Conservation (phyloP, 2,329 filamentous ascomycete genomes). For the Fusarium cicatricum region DNA sequence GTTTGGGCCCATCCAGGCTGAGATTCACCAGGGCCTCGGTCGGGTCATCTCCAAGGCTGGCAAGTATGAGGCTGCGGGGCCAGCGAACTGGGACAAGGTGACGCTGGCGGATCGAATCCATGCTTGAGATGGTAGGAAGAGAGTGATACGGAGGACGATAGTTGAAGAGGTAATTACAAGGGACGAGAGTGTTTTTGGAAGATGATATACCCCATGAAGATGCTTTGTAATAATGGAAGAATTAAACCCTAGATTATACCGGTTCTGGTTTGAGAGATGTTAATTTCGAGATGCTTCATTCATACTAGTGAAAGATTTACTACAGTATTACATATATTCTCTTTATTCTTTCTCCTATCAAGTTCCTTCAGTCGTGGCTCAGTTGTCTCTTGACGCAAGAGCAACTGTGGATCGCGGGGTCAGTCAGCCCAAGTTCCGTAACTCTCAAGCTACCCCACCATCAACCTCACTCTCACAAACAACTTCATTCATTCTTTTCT, state of each 20-base stretch:
- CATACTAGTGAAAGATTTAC: background rate
- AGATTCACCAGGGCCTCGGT: slow-evolving; percentile 83
- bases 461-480: slow-evolving; percentile 9
- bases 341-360: background rate
- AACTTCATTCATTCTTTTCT: slow-evolving; percentile 21
- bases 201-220: slow-evolving; percentile 39
- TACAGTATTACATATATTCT: background rate
- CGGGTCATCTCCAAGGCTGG: slow-evolving; percentile 83
- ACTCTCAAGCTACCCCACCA: slow-evolving; percentile 26
- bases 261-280: background rate
- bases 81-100: slow-evolving; percentile 58
- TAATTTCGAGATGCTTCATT: background rate
- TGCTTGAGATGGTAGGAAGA: slow-evolving; percentile 22
- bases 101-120: slow-evolving; percentile 44
- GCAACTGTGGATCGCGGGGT: slow-evolving; percentile 29
- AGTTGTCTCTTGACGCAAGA: slow-evolving; percentile 12
- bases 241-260: background rate
- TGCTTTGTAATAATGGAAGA: slow-evolving; percentile 8
- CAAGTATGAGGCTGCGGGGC: slow-evolving; percentile 72
- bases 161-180: background rate
- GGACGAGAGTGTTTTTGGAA: slow-evolving; percentile 9
- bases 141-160: background rate
- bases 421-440: background rate
- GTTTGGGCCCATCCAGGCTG: slow-evolving; percentile 90
- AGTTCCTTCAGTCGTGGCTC: too few species aligned